Percentiles rank a stretch among this genome's conserved stretches.
These are phyloP conservation scores for Aspergillus pseudoglaucus DNA, from an alignment of 2,329 filamentous ascomycete species.

Conservation along the genomic window DNA sequence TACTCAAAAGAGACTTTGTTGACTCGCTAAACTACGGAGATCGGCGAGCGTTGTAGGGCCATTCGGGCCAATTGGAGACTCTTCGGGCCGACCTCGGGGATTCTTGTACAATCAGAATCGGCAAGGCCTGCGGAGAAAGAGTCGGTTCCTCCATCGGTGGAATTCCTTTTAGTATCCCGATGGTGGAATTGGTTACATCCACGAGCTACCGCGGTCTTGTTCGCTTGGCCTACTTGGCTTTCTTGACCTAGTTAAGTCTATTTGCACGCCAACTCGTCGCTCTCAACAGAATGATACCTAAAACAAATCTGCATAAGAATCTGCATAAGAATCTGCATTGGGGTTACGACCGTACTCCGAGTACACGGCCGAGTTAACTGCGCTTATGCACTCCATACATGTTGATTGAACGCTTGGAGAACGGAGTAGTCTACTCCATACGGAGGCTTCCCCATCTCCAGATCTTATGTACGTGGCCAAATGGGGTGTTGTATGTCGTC, in stretches of 20 bases:
- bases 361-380: too few species aligned
- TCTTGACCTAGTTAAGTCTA: too few species aligned
- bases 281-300: too few species aligned
- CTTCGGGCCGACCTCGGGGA: background rate
- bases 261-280: too few species aligned
- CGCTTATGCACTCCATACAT: too few species aligned
- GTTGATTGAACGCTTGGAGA: background rate
- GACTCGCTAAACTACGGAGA: background rate
- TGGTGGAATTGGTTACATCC: background rate
- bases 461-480: background rate
- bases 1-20: too few species aligned
- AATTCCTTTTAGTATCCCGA: background rate
- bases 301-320: too few species aligned
- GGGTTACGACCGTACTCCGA: too few species aligned
- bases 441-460: background rate
- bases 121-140: background rate
- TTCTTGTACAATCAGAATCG: background rate
- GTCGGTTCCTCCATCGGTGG: background rate
- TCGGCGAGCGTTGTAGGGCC: background rate
- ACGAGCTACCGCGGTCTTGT: background rate
- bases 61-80: background rate
- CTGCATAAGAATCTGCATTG: too few species aligned
- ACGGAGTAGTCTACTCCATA: background rate
- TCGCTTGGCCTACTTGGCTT: too few species aligned
- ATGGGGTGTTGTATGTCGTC: background rate